Base-by-base conservation (phyloP, 2,329 filamentous ascomycete genomes). In the Cordyceps cateniannulata region DNA sequence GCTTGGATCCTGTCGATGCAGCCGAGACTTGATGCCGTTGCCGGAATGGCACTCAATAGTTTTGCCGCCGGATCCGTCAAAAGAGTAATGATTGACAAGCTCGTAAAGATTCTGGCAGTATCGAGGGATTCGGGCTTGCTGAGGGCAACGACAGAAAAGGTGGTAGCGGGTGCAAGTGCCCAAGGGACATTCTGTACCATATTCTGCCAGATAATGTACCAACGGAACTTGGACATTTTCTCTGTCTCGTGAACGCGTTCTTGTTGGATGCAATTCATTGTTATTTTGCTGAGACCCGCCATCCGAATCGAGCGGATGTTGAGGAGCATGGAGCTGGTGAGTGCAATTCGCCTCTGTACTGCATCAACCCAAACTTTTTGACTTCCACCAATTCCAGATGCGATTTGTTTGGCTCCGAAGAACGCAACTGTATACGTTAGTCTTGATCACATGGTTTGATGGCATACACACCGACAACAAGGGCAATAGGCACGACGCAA, bases 291-390 rank as follows among this genome's bases (percentile, higher is more conserved):
- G 9, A 77, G 68, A 1, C 76, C 75, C 62, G 70, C 73, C 70
- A 77, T 75, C 61, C 76, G 77, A 61, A 77, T 65, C 40, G 70
- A 70, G 58, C 75, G 75, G 67, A 78, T 76, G 12, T 69, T 66
- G 7, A 66, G 64, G 2, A 78, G 68, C 63, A 74, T 72, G 18
- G 64, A 65, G 8, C 65, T 63, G 0, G 67, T 68, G 27, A 64
- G 50, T 3, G 60, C 60, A 57, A 66, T 64, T 9, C 61, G 66
- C n/a, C 35, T 49, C 47, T 66, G 62, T 10, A 67, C 62, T 9
- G 64, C 64, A 35, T 63, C 54, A 7, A 63, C 59, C 65, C 65
- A 67, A 5, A 58, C 42, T 22, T 62, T 66, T 58, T 65, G 64
- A 9, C 61, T 50, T 3, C 45, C 45, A 3, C 64, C 63, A 29